Evolutionary conservation across 805 yeast genomes (phyloP), one percentile per base, ranked within the genome.

Genomic region (Zygosaccharomyces kombuchaensis): DNA sequence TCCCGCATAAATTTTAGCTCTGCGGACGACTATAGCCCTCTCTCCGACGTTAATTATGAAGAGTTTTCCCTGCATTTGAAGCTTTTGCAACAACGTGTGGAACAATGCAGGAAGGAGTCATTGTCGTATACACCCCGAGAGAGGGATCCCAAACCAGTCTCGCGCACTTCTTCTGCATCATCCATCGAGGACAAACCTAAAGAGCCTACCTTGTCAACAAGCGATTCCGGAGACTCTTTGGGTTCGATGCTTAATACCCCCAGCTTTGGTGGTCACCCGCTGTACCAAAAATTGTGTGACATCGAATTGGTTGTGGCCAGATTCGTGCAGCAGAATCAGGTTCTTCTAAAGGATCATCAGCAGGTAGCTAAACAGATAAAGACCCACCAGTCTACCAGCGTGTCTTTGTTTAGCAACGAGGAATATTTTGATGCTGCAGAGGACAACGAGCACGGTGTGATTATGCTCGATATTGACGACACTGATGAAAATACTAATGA

Each of bases 381-480:
- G 36, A 54, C 45, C 9, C 50, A 47, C 26, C 34, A 50, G 34
- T 9, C 50, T 13, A 49, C 61, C 1, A 43, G 63, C 9, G 32
- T 56, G 4, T 58, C 68, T 2, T 48, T 43, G 4, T 69, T 76
- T 3, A 57, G 76, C 2, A 66, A 75, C 17, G 72, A 76, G 3
- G 77, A 75, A 36, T 81, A 73, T 55, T 80, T 65, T 57, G 95
- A 87, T 67, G 95, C 95, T 1, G 74, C 73, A 40, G 91, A 84
- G 63, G 53, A 71, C 52, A 43, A 62, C 4, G 50, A 53, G 36
- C 67, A 60, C 1, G 83, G 81, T 3, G 87, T 83, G 10, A 78
- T 82, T n/a, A 63, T 82, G 58, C 63, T 81, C 13, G 69, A 71
- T 25, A 68, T 66, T 42, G 69, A 68, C 26, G 70, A 63, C 31